Evolutionary conservation across 306 rosid species (phyloP).

Genomic region (Casuarina glauca): DNA sequence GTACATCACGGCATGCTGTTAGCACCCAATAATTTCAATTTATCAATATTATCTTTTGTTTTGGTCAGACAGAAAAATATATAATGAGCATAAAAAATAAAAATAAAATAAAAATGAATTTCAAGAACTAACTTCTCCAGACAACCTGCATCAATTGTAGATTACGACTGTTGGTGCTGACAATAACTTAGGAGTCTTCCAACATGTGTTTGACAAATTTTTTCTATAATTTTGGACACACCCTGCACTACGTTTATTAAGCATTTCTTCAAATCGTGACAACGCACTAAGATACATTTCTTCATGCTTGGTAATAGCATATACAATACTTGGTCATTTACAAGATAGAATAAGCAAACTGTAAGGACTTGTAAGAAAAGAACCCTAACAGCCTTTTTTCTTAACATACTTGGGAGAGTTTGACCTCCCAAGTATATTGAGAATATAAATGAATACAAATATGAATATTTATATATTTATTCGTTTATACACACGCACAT

Average conservation of each 20-base stretch:
- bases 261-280: background rate
- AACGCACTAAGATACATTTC: no score
- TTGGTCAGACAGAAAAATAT: background rate
- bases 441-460: no score
- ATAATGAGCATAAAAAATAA: no score
- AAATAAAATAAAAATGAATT: no score
- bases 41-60: background rate
- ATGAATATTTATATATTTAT: no score
- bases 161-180: background rate
- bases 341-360: background rate
- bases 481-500: no score
- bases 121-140: background rate
- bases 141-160: background rate
- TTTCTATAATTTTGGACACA: background rate
- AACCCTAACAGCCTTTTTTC: no score
- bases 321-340: background rate
- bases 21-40: background rate
- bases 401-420: no score
- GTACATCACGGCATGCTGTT: constrained; percentile 1
- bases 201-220: background rate
- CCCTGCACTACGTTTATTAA: no score
- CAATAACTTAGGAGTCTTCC: background rate
- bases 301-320: background rate
- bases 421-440: no score
- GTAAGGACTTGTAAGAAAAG: no score